These are phyloP conservation scores for Biscogniauxia marginata DNA, from an alignment of 2,329 filamentous ascomycete species.

Conservation along the genomic window DNA sequence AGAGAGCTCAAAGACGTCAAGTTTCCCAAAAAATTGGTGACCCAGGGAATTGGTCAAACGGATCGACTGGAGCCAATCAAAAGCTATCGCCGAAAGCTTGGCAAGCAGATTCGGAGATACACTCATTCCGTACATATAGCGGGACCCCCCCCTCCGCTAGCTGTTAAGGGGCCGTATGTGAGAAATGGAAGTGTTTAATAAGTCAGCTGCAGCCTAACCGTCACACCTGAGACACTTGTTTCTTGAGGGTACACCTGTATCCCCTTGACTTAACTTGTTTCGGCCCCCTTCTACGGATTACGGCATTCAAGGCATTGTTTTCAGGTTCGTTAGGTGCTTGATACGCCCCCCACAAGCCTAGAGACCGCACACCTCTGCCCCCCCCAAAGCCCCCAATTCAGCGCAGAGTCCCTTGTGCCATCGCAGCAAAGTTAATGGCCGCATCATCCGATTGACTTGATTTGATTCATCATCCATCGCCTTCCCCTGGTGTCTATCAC, in stretches of 20 bases:
- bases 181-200: too few relatives aligned
- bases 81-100: neutral
- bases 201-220: neutral
- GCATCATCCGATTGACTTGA: conserved; percentile 13
- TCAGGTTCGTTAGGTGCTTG: neutral
- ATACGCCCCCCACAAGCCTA: neutral
- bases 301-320: neutral
- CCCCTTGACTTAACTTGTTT: too few relatives aligned
- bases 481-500: neutral
- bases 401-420: too few relatives aligned
- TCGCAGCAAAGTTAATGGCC: neutral
- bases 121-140: too few relatives aligned
- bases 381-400: too few relatives aligned
- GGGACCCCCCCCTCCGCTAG: too few relatives aligned
- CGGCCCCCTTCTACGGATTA: too few relatives aligned
- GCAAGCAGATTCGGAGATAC: neutral
- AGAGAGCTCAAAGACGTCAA: conserved; percentile 6
- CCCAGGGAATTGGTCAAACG: conserved; percentile 15
- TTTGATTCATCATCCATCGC: neutral
- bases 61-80: conserved; percentile 5
- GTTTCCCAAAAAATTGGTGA: conserved; percentile 16
- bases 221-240: too few relatives aligned
- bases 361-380: neutral
- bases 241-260: too few relatives aligned
- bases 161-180: too few relatives aligned